Evolutionary conservation across 148 eudicot genomes (phyloP).

Genomic region (Selenicereus undatus): DNA sequence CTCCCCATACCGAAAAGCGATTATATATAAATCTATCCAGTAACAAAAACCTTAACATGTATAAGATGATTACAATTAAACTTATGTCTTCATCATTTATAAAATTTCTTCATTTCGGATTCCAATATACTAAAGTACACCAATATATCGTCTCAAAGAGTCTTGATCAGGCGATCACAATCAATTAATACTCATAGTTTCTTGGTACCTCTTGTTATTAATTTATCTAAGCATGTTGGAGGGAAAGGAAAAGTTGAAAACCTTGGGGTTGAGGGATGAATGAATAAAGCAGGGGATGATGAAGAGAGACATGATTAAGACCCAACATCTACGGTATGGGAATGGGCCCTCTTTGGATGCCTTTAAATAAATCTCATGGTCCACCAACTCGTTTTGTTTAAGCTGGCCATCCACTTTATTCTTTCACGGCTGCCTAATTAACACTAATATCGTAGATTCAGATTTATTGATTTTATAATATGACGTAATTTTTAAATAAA

Average conservation of each 20-base stretch:
- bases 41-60: no score
- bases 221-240: background rate
- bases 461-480: no score
- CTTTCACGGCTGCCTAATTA: no score
- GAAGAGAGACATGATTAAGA: slow-evolving; percentile 22
- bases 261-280: background rate
- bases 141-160: background rate
- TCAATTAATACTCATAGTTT: background rate
- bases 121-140: no score
- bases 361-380: slow-evolving; percentile 3
- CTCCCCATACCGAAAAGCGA: no score
- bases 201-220: background rate
- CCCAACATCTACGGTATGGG: slow-evolving; percentile 30
- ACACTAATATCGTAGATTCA: no score
- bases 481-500: no score
- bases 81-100: no score
- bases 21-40: no score
- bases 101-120: no score
- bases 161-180: background rate
- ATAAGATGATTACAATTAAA: no score
- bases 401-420: slow-evolving; percentile 3
- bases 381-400: slow-evolving; percentile 26
- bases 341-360: background rate
- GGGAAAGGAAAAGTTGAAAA: slow-evolving; percentile 1
- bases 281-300: background rate